Evolutionary conservation across 176 grass and related monocot species (phyloP).

Genomic region (Cenchrus fungigraminus): DNA sequence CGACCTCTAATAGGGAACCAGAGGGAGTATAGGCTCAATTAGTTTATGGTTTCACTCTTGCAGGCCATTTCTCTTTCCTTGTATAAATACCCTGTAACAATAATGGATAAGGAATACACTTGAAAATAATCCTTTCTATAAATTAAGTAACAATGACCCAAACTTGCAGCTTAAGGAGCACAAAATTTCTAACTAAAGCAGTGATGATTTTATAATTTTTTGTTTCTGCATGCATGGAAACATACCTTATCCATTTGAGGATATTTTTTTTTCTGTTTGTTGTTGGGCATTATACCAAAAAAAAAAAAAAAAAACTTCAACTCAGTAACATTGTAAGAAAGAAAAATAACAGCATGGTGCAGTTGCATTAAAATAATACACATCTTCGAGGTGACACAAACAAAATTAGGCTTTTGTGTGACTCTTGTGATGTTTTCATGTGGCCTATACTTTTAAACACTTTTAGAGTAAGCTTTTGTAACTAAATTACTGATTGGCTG

Average conservation of each 20-base stretch:
- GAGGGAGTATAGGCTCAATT: background rate
- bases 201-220: constrained; percentile 3
- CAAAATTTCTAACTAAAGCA: background rate
- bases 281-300: background rate
- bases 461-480: constrained; percentile 17
- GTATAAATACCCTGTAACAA: background rate
- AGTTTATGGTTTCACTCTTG: background rate
- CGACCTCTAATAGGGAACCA: too few species aligned
- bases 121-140: background rate
- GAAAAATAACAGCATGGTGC: background rate
- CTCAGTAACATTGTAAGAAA: background rate
- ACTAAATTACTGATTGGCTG: constrained; percentile 61
- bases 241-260: background rate
- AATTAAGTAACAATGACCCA: background rate
- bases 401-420: background rate
- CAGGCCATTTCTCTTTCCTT: background rate
- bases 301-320: background rate
- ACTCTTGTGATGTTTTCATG: constrained; percentile 14
- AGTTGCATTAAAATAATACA: constrained; percentile 5
- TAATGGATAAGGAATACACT: background rate
- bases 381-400: background rate
- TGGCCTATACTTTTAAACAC: constrained; percentile 2
- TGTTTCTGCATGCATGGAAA: constrained; percentile 14
- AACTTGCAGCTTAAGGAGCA: background rate
- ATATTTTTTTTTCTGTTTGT: background rate